These are phyloP conservation scores for Alternaria ethzedia DNA, from an alignment of 2,329 filamentous ascomycete genomes.

Conservation along the genomic window DNA sequence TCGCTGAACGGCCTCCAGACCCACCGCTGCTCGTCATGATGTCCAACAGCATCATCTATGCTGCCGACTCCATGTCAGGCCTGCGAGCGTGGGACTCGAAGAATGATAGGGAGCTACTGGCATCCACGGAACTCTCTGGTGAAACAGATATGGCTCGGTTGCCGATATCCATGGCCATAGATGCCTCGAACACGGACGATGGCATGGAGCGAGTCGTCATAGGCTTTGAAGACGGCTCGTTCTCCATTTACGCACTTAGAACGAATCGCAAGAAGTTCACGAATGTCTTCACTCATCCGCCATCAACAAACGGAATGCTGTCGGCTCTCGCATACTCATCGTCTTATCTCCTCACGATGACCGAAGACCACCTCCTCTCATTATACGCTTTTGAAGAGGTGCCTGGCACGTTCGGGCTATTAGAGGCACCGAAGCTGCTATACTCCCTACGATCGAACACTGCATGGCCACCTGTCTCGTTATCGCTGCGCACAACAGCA, in stretches of 20 bases:
- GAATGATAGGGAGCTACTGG: slow-evolving; percentile 63
- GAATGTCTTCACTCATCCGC: slow-evolving; percentile 64
- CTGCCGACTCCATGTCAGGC: slow-evolving; percentile 72
- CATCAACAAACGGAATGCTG: slow-evolving; percentile 69
- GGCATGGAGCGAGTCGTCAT: slow-evolving; percentile 43
- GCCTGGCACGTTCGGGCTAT: slow-evolving; percentile 15
- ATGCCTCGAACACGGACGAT: slow-evolving; percentile 42
- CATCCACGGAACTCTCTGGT: slow-evolving; percentile 47
- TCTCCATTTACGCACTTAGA: slow-evolving; percentile 69
- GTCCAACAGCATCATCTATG: slow-evolving; percentile 77
- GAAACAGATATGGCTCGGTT: slow-evolving; percentile 26
- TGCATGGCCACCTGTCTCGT: slow-evolving; percentile 75
- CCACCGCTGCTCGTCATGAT: slow-evolving; percentile 76
- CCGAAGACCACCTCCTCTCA: slow-evolving; percentile 73
- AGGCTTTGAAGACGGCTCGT: slow-evolving; percentile 58
- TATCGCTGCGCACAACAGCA: slow-evolving; percentile 77
- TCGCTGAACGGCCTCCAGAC: slow-evolving; percentile 60
- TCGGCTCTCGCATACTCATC: slow-evolving; percentile 73
- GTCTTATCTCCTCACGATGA: slow-evolving; percentile 82
- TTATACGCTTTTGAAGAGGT: slow-evolving; percentile 68
- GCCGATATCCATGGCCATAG: slow-evolving; percentile 72
- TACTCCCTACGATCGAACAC: slow-evolving; percentile 83
- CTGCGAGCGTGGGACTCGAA: slow-evolving; percentile 80
- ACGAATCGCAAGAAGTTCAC: slow-evolving; percentile 53
- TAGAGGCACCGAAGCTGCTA: slow-evolving; percentile 64